These are phyloP conservation scores for Colletotrichum liriopes DNA, from an alignment of 2,329 filamentous ascomycete genomes.

Conservation along the genomic window DNA sequence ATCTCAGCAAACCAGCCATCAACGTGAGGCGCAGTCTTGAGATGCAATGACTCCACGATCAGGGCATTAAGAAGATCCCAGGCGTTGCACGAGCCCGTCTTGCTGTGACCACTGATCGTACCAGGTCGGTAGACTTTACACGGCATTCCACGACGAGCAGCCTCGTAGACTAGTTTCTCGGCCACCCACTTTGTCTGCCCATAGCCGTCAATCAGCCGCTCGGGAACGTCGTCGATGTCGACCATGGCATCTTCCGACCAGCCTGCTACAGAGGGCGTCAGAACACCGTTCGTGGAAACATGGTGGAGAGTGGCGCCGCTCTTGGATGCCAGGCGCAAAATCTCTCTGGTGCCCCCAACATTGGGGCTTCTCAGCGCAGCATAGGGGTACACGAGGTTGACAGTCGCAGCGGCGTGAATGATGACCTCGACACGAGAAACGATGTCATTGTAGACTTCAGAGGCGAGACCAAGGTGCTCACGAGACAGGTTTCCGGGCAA, in stretches of 20 bases:
- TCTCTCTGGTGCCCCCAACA: constrained; percentile 83
- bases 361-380: constrained; percentile 82
- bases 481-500: constrained; percentile 81
- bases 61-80: constrained; percentile 85
- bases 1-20: constrained; percentile 85
- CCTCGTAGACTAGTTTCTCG: constrained; percentile 81
- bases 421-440: constrained; percentile 79
- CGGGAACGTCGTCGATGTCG: constrained; percentile 77
- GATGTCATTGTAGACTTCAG: constrained; percentile 76
- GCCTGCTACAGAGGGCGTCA: constrained; percentile 78
- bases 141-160: constrained; percentile 77
- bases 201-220: constrained; percentile 80
- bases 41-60: constrained; percentile 82
- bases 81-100: constrained; percentile 81
- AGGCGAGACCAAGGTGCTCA: constrained; percentile 77
- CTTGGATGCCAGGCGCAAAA: constrained; percentile 78
- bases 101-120: constrained; percentile 85
- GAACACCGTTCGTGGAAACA: constrained; percentile 84
- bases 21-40: constrained; percentile 80
- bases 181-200: constrained; percentile 88
- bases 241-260: constrained; percentile 81
- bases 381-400: constrained; percentile 87
- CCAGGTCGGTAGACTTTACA: constrained; percentile 81
- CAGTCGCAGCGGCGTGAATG: constrained; percentile 83
- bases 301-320: constrained; percentile 83